These are phyloP conservation scores for Akanthomyces muscarius DNA, from an alignment of 2,329 filamentous ascomycete species.

Conservation along the genomic window DNA sequence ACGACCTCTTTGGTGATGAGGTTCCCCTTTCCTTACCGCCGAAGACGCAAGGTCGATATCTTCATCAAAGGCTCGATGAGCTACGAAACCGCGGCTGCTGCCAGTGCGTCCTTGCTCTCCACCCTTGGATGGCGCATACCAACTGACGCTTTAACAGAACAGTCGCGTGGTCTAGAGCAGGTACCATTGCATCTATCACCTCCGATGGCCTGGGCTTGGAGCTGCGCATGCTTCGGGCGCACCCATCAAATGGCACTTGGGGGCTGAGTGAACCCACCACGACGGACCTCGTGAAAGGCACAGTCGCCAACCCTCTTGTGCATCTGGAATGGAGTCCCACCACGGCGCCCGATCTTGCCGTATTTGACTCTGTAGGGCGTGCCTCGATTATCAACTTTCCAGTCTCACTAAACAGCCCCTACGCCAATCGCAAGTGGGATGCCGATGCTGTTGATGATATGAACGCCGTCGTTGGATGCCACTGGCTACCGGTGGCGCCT, in stretches of 20 bases:
- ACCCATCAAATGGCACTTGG: constrained; percentile 69
- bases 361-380: constrained; percentile 75
- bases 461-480: constrained; percentile 73
- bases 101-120: constrained; percentile 56
- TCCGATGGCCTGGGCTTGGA: constrained; percentile 66
- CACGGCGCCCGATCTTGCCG: constrained; percentile 72
- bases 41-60: constrained; percentile 48
- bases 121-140: not conserved
- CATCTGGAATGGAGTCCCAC: constrained; percentile 79
- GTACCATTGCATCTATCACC: constrained; percentile 78
- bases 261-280: constrained; percentile 67
- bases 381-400: constrained; percentile 70
- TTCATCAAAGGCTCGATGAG: constrained; percentile 72
- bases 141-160: constrained; percentile 47
- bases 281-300: constrained; percentile 56
- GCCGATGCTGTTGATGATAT: constrained; percentile 70
- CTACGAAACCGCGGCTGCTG: constrained; percentile 71
- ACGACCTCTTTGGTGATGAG: constrained; percentile 73
- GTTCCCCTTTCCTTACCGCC: constrained; percentile 55
- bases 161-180: constrained; percentile 83
- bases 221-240: constrained; percentile 67
- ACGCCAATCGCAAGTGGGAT: constrained; percentile 56
- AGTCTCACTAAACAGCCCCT: constrained; percentile 69
- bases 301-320: constrained; percentile 64
- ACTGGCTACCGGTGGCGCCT: constrained; percentile 72